These are phyloP conservation scores for Aspergillus bridgeri DNA, from an alignment of 495 filamentous ascomycete species.

Conservation along the genomic window DNA sequence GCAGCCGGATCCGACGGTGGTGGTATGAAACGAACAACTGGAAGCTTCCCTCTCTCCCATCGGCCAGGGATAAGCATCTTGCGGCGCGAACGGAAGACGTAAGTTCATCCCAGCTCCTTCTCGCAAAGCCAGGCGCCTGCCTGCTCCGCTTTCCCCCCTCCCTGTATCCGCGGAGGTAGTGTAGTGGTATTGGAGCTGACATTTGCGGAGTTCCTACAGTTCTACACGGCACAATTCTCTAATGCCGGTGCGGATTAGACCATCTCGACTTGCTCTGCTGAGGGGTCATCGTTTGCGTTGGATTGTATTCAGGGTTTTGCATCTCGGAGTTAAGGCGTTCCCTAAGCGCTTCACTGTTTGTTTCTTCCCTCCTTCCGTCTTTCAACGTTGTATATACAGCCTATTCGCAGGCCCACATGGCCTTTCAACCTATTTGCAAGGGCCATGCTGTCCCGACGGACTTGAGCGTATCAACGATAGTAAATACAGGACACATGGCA, in stretches of 20 bases:
- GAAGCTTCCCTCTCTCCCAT: constrained; percentile 49
- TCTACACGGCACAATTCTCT: constrained; percentile 42
- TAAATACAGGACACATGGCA: neutral
- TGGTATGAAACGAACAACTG: constrained; percentile 92
- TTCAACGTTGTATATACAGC: neutral
- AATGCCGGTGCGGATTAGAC: constrained; percentile 33
- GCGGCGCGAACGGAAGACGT: constrained; percentile 47
- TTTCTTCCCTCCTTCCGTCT: neutral
- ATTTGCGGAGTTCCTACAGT: constrained; percentile 42
- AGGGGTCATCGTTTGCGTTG: constrained; percentile 3
- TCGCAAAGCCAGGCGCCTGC: neutral
- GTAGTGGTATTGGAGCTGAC: constrained; percentile 23
- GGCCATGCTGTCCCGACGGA: neutral
- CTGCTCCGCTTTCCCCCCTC: neutral
- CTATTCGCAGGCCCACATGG: neutral
- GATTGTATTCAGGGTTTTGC: neutral
- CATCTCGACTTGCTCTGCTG: neutral
- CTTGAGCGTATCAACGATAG: neutral
- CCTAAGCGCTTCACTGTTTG: neutral
- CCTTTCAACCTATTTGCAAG: neutral
- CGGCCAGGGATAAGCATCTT: constrained; percentile 26
- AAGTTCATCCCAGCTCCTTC: constrained; percentile 30
- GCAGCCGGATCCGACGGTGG: constrained; percentile 73
- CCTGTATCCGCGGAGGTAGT: too few relatives aligned
- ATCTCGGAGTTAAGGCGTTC: neutral